Conservation (phyloP, 139 green algal species). For the Picochlorum costavermella region DNA sequence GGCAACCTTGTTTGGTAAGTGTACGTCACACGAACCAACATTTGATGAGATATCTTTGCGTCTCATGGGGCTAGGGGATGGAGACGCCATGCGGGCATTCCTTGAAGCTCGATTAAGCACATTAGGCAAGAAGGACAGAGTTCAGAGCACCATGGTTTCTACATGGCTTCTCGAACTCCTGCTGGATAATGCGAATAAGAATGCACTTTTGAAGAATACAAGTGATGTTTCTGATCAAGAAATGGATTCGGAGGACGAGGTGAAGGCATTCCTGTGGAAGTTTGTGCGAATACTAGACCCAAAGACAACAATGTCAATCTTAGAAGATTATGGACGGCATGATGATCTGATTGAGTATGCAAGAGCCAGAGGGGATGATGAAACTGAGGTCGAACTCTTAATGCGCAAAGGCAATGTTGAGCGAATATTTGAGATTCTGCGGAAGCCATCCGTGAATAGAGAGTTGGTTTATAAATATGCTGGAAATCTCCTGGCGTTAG, state of each 20-base stretch:
- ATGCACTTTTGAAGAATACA: constrained; percentile 12
- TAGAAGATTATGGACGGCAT: constrained; percentile 74
- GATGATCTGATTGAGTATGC: constrained; percentile 83
- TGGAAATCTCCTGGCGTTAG: constrained; percentile 55
- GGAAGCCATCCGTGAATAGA: constrained; percentile 50
- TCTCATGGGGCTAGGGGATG: constrained; percentile 52
- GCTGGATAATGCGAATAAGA: constrained; percentile 74
- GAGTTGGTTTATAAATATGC: constrained; percentile 83
- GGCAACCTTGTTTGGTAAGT: constrained; percentile 47
- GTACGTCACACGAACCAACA: constrained; percentile 31
- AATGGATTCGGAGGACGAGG: neutral
- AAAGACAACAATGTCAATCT: constrained; percentile 66
- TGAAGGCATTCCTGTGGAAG: constrained; percentile 41
- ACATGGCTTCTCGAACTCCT: constrained; percentile 89
- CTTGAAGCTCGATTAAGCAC: constrained; percentile 43
- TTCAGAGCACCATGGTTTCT: constrained; percentile 80
- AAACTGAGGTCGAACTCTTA: constrained; percentile 75
- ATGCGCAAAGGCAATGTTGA: constrained; percentile 47
- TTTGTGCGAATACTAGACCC: constrained; percentile 56
- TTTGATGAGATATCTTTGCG: constrained; percentile 85
- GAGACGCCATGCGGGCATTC: constrained; percentile 47
- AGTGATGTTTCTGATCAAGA: neutral
- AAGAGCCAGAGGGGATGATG: constrained; percentile 61
- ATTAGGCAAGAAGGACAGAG: constrained; percentile 40
- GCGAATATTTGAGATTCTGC: constrained; percentile 68